Evolutionary conservation across 139 green algal genomes (phyloP), one percentile per base, ranked within the genome.

Genomic region (Nannochloris sp.): DNA sequence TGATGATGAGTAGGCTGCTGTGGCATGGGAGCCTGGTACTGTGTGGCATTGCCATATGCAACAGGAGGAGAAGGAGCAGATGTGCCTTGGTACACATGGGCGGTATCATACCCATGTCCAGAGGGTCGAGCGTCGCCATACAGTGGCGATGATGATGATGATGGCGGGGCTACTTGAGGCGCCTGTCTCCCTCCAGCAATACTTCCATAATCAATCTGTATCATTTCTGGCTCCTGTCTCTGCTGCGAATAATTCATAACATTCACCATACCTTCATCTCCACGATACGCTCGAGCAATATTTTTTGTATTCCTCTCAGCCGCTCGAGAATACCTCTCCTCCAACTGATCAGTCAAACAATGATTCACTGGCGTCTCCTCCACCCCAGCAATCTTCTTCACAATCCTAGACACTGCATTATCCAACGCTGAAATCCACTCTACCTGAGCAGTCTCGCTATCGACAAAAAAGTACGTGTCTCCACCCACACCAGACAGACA

Each of bases 381-480:
- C 31, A 88, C 75, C 1, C 87, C 83, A 0, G 84, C 87, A 15
- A 87, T 61, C 19, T 78, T 55, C 34, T 79, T 81, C 16, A 85
- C 68, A 12, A 95, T 91, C 14, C 65, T 66, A 10, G 54, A 48
- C 15, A 92, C 78, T 0, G 84, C 73, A 3, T 73, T 77, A 56
- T 95, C 84, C n/a, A 95, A 56, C 0, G 85, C 88, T 2, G 77
- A 88, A 40, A 92, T 73, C 88, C 88, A 95, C 74, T 93, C 86
- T 25, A 95, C 88, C 59, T 88, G 73, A 59, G 94, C 84, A 3
- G 85, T 95, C 73, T 96, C 88, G 24, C 62, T 84, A 44, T 91
- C 85, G n/a, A 71, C 71, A 7, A 95, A 57, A 66, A 92, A 96
- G 53, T 62, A 81, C 5, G 91, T 82, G 53, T 75, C 76, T 27